Base-by-base conservation (phyloP, 2,329 filamentous ascomycete species). In the Rutstroemia sp. region DNA sequence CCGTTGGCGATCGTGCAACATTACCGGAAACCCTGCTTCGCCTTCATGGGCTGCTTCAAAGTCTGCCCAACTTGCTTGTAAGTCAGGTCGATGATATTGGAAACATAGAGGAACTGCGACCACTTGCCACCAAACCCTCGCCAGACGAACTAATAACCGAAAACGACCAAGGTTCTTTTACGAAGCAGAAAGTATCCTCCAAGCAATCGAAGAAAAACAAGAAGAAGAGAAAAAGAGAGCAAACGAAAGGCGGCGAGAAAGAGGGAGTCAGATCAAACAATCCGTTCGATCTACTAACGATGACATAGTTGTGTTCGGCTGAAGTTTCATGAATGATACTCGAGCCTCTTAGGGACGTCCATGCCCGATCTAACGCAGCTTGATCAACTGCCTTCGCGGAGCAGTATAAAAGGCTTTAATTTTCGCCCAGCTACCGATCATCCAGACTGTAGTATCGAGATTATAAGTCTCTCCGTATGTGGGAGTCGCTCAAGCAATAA, bases 151-250 rank as follows among this genome's bases (percentile, higher is more conserved):
- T 27, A 12, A 3, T 21, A 19, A 12, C 10, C 2, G 21, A 47
- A 16, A 21, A 27, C 4, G 21, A 21, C 5, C 12, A 46, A 4
- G 8, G 16, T 38, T 7, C 25, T 23, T 25, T 34, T 17, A 10
- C 46, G 17, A 36, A 17, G n/a, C 45, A 27, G 21, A 34, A 34
- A 12, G 30, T 12, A 12, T 17, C 25, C 1, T 23, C 45, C 9
- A 56, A 54, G 16, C 14, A 60, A 55, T 60, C 58, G 49, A 66
- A 66, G 49, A 57, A 61, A 14, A 65, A 61, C 54, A 60, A 57
- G 49, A 66, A 65, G 48, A 57, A 60, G n/a, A 60, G 58, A 48
- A 66, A 66, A 46, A 57, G 61, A n/a, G 42, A 30, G 2, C 23
- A 48, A 9, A 12, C 16, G 19, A 47, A 9, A 3, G 8, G 4